Percentiles rank a stretch among this genome's conserved stretches.
Evolutionary conservation across 2,329 filamentous ascomycete genomes (phyloP).

Genomic region (Myrmaecium sp.): DNA sequence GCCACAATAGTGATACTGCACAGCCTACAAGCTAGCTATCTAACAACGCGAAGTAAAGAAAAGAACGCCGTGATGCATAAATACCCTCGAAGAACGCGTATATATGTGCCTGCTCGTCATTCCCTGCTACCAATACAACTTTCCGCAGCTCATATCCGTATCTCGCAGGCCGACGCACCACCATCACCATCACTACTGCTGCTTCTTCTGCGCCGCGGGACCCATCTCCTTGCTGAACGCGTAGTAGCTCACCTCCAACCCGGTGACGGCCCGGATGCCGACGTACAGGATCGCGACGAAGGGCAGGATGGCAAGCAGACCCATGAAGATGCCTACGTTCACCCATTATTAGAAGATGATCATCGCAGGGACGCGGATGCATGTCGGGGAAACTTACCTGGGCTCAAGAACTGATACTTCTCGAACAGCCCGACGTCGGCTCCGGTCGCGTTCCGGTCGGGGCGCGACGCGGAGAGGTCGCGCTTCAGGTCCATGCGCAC

Average conservation of each 20-base stretch:
- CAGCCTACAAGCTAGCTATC: no score
- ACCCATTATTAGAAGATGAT: no score
- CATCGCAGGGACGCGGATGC: not conserved
- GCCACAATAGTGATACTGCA: no score
- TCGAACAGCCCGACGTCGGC: constrained; percentile 46
- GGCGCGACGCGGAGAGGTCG: constrained; percentile 26
- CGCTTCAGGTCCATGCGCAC: constrained; percentile 63
- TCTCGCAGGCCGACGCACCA: no score
- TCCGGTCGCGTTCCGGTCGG: constrained; percentile 8
- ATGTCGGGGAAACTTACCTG: constrained; percentile 39
- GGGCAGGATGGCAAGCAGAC: constrained; percentile 50
- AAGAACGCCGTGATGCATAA: no score
- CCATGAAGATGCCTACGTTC: constrained; percentile 76
- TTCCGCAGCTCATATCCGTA: no score
- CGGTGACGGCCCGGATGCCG: constrained; percentile 58
- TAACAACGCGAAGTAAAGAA: no score
- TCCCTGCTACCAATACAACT: no score
- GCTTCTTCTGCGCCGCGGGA: constrained; percentile 69
- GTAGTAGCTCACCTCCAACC: constrained; percentile 78
- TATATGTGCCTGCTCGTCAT: no score
- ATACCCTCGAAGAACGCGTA: no score
- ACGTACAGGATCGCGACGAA: constrained; percentile 64
- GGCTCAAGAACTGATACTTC: constrained; percentile 87
- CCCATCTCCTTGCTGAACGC: constrained; percentile 96
- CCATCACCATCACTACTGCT: no score